phyloP scores from a whole-genome alignment of 2,329 filamentous ascomycete species.

The Pseudogymnoascus sp. region DNA sequence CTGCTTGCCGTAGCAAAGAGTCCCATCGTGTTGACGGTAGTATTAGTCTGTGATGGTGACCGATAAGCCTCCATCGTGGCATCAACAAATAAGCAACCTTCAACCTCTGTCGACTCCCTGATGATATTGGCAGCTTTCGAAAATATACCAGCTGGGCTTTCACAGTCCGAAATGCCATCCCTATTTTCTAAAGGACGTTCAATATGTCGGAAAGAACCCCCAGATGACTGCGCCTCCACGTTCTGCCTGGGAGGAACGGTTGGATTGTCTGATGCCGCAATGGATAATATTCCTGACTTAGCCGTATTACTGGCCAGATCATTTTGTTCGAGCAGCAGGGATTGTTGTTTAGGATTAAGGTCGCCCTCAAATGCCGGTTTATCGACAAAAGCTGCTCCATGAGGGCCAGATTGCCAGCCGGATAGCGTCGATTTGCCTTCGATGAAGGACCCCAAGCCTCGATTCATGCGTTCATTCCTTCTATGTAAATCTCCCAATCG shows the following conservation, averaged over 20 bases:
- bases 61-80: slow-evolving; percentile 15
- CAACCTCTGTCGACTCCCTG: slow-evolving; percentile 26
- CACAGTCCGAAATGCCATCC: background rate
- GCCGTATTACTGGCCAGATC: background rate
- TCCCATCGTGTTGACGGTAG: background rate
- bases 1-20: slow-evolving; percentile 15
- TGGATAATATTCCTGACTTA: background rate
- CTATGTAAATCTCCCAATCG: slow-evolving; percentile 44
- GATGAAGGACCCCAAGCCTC: slow-evolving; percentile 47
- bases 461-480: slow-evolving; percentile 46
- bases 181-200: background rate
- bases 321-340: background rate
- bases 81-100: slow-evolving; percentile 27
- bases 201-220: background rate
- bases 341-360: background rate
- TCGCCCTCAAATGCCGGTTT: background rate
- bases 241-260: slow-evolving; percentile 23
- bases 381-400: background rate
- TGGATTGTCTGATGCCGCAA: slow-evolving; percentile 19
- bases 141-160: slow-evolving; percentile 22
- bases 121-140: slow-evolving; percentile 27
- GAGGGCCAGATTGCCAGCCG: background rate
- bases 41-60: background rate
- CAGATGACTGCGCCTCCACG: slow-evolving; percentile 3
- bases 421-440: slow-evolving; percentile 38